Base-by-base conservation (phyloP, 2,329 filamentous ascomycete species). In the Macrophomina phaseolina region DNA sequence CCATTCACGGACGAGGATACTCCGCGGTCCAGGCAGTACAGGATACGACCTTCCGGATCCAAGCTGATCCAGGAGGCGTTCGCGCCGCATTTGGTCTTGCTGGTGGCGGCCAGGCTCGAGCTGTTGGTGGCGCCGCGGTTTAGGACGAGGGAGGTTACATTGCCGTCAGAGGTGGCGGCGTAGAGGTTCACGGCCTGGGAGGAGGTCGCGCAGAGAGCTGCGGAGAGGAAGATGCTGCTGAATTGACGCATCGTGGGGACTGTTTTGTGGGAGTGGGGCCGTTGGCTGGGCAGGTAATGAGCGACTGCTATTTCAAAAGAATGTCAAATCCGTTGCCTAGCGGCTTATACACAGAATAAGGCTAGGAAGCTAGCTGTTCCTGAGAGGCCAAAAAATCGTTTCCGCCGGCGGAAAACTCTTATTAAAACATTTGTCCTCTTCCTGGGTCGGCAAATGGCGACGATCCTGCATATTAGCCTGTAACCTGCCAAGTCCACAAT, bases 1-100 rank as follows among this genome's bases (percentile, higher is more conserved):
- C 85, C 86, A 68, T 85, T 81, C 9, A 77, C 73, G 12, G 78
- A 74, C 3, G 73, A 73, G 30, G 75, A 74, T 52, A 83, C 76
- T 18, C 83, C 85, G 79, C 91, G 88, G 69, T 90, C 84, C 48
- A 86, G 34, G 76, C 88, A 90, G 78, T 86, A 88, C 11, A 91
- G 78, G 9, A 81, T 74, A 18, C 79, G 79, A 67, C 82, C 80
- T 52, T 78, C 72, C 66, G 80, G 75, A 73, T 88, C 84, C 18
- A 88, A 80, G 23, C 85, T 85, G 65, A 90, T 78, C 87, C 88
- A 91, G 12, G 86, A 85, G 5, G 88, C 85, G 68, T 83, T 84
- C 2, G 79, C 76, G 9, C 81, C 84, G 75, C 61, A 64, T 12
- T 36, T 45, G 12, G 58, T 62, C 18, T 49, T 62, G 30, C 58